Evolutionary conservation across 2,329 filamentous ascomycete genomes (phyloP), one percentile per base, ranked within the genome.

Genomic region (Dactylellina cionopaga): DNA sequence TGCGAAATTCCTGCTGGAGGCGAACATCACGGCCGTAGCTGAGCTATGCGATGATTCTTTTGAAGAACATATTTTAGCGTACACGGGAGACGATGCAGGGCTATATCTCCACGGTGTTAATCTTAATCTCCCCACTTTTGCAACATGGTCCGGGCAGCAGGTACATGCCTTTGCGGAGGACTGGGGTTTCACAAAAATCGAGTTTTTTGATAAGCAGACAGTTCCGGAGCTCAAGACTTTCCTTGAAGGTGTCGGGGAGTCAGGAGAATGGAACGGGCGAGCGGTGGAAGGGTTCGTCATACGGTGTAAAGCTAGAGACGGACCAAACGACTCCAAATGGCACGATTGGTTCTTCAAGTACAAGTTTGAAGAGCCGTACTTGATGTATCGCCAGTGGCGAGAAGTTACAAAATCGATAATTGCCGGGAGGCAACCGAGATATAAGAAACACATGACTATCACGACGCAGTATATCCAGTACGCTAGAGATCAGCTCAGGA

Each of bases 291-390:
- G 95, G 2, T 99, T 99, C 77, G 95, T 99, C 65, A 90, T 99
- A 76, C 89, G 95, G 63, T 98, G 95, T 85, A 91, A 88, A 82
- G 88, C 83, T 83, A 84, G 79, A 58, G 77, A 81, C 49, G 76
- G 74, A n/a, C 83, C 84, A 13, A 78, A 81, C n/a, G 81, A 87
- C 25, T 82, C 83, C 0, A 82, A 81, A 0, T 95, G 89, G 79
- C 82, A 86, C n/a, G 93, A 99, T 80, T 99, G 95, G 95, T 99
- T 99, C 81, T 99, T 99, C 88, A 99, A 99, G 81, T 99, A 93
- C 86, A 99, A 99, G 82, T 99, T 99, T 72, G 95, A 99, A 79
- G 95, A 99, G 82, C 95, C 95, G 0, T 99, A 99, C 79, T 83
- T 99, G 72, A 96, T 99, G 92, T 99, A 98, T 81, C 89, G 95